Percentiles rank a stretch among this genome's conserved stretches.
Evolutionary conservation across 805 yeast genomes (phyloP).

Genomic region (Cyberlindnera mississippiensis): DNA sequence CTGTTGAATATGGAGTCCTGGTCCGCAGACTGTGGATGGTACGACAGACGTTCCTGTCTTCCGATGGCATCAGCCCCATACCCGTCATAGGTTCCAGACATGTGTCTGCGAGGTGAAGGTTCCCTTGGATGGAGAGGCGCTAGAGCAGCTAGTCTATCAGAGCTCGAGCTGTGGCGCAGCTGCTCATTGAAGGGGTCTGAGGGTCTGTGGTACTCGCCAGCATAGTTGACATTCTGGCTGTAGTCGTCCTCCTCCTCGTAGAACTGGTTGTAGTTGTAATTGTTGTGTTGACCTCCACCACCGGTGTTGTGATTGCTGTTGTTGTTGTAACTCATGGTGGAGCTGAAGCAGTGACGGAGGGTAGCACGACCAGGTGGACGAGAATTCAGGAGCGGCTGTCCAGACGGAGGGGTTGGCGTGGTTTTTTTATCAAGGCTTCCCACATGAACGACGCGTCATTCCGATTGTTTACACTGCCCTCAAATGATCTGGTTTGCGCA

Average conservation of each 20-base stretch:
- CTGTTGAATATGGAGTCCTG: constrained; percentile 5
- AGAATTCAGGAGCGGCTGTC: neutral
- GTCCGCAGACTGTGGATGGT: constrained; percentile 6
- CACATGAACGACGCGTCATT: constrained; percentile 3
- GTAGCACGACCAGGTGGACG: neutral
- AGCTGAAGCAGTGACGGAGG: neutral
- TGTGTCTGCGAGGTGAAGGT: constrained; percentile 10
- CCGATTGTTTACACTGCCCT: constrained; percentile 2
- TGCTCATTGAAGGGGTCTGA: constrained; percentile 18
- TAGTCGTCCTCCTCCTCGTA: constrained; percentile 6
- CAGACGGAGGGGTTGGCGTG: neutral
- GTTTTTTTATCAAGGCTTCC: neutral
- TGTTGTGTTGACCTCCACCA: constrained; percentile 5
- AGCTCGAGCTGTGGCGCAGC: constrained; percentile 7
- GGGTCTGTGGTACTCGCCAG: constrained; percentile 13
- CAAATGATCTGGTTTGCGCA: neutral
- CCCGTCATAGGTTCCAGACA: constrained; percentile 4
- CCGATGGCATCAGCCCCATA: constrained; percentile 4
- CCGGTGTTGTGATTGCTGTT: constrained; percentile 8
- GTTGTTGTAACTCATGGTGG: constrained; percentile 15
- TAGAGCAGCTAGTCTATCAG: constrained; percentile 11
- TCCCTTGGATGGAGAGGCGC: constrained; percentile 14
- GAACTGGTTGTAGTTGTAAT: constrained; percentile 5
- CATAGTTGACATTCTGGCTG: constrained; percentile 6
- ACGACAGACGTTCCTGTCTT: constrained; percentile 5